phyloP scores from a whole-genome alignment of 1,284 basidiomycete genomes.

The Ustilago xerochloae region DNA sequence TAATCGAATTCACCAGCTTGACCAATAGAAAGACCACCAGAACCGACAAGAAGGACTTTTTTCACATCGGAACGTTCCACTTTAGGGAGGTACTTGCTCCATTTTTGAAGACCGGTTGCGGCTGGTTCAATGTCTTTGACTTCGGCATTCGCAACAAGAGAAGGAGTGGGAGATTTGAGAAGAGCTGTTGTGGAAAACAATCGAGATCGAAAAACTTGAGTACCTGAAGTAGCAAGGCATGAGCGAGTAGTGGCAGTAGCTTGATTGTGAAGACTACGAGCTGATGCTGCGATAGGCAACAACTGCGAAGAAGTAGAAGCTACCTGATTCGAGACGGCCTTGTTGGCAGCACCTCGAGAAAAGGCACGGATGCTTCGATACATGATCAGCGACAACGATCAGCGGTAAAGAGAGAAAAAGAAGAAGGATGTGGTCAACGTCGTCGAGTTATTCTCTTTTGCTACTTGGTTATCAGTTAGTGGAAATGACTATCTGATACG shows the following conservation, averaged over 20 bases:
- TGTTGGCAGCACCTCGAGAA: constrained; percentile 41
- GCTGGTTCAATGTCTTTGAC: constrained; percentile 56
- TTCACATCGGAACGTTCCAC: constrained; percentile 78
- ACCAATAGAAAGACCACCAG: constrained; percentile 94
- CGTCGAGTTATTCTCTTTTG: neutral
- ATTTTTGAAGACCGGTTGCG: constrained; percentile 59
- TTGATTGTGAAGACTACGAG: constrained; percentile 39
- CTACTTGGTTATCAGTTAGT: neutral
- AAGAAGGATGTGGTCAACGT: neutral
- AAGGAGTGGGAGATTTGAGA: constrained; percentile 42
- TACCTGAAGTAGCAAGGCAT: constrained; percentile 33
- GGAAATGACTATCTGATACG: constrained; percentile 33
- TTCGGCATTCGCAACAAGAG: constrained; percentile 42
- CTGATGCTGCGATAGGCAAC: constrained; percentile 13
- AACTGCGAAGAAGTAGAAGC: constrained; percentile 44
- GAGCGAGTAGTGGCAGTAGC: constrained; percentile 22
- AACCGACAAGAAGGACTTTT: constrained; percentile 95
- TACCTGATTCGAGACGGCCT: constrained; percentile 26
- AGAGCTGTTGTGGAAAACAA: constrained; percentile 45
- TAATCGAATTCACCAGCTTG: constrained; percentile 99
- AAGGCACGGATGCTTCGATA: constrained; percentile 44
- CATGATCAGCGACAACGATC: constrained; percentile 25
- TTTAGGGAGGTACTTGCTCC: constrained; percentile 63
- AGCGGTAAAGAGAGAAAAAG: neutral
- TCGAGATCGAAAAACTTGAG: constrained; percentile 42